Evolutionary conservation across 1,284 basidiomycete genomes (phyloP), one percentile per base, ranked within the genome.

Genomic region (Cutaneotrichosporon cutaneum): DNA sequence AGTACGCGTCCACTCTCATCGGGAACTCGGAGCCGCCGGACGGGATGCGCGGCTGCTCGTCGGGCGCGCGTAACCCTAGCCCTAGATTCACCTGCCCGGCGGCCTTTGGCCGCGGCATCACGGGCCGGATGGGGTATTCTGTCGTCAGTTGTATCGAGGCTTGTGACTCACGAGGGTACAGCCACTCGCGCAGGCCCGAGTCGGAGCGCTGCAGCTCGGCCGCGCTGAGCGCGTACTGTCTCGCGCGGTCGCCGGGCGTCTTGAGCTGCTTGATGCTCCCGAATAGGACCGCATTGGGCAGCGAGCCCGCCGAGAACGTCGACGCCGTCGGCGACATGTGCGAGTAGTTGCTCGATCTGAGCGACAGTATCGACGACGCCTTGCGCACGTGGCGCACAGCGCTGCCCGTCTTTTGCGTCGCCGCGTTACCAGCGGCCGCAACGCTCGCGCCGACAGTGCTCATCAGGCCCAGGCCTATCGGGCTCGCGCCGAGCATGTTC

Each of bases 151-250:
- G 26, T 32, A 30, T 51, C 26, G 5, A 18, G 27, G 32, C 21
- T 21, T 26, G n/a, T 47, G 42, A 35, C 83, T 60, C 71, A 90
- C 90, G 83, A 62, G 83, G 83, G 36, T 80, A 68, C 51, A 91
- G 81, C 93, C 92, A 94, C 26, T 89, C 87, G 16, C 81, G 81
- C 62, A 95, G 76, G 21, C 93, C 92, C 70, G 88, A 89, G 72
- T 94, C 90, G 68, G 86, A 86, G 63, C 83, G 81, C 53, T 86
- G 84, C 22, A 95, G 78, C 70, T 93, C 90, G 71, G 92, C 91
- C 68, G 94, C 90, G 78, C 92, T 92, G 64, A 82, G 80, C 9
- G 90, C 89, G 72, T 95, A 96, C 51, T 86, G 85, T 32, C 82
- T 76, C 54, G 89, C 90, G 44, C 92, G 83, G 72, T 95, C 93